phyloP scores from a whole-genome alignment of 2,329 filamentous ascomycete species.

The Trichoderma oligosporum region DNA sequence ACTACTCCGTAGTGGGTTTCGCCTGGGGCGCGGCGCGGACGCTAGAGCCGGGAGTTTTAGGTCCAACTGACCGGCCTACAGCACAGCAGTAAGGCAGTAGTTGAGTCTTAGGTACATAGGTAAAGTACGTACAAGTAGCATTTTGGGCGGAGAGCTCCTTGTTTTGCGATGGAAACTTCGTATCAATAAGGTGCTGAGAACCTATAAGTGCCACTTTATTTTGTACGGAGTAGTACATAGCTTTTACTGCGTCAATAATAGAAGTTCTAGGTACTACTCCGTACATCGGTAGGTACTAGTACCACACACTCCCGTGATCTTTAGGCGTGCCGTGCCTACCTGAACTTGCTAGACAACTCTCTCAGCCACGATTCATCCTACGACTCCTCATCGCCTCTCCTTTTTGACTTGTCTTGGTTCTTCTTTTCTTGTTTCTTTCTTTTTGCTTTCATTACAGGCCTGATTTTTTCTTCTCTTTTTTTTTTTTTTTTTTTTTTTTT shows the following conservation, averaged over 20 bases:
- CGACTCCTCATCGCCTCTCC: conserved; percentile 8
- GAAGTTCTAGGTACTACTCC: too few species aligned
- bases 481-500: not conserved
- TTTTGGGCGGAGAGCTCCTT: too few species aligned
- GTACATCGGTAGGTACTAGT: too few species aligned
- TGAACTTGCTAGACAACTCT: not conserved
- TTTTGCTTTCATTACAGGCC: too few species aligned
- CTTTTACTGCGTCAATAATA: not conserved
- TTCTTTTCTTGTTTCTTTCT: not conserved
- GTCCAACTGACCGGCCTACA: not conserved
- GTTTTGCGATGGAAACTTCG: too few species aligned
- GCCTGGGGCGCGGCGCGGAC: conserved; percentile 2
- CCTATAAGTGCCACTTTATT: too few species aligned
- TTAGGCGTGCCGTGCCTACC: not conserved
- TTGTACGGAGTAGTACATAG: not conserved
- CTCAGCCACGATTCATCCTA: conserved; percentile 15
- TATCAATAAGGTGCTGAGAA: too few species aligned
- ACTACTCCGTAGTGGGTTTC: not conserved
- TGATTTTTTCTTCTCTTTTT: not conserved
- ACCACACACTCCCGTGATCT: too few species aligned
- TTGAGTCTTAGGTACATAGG: too few species aligned
- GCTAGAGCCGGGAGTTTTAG: conserved; percentile 10
- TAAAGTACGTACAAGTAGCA: too few species aligned
- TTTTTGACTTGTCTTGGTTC: not conserved
- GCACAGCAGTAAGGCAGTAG: too few species aligned